Evolutionary conservation across 179 eudicot genomes (phyloP), one percentile per base, ranked within the genome.

Genomic region (Carnegiea gigantea): DNA sequence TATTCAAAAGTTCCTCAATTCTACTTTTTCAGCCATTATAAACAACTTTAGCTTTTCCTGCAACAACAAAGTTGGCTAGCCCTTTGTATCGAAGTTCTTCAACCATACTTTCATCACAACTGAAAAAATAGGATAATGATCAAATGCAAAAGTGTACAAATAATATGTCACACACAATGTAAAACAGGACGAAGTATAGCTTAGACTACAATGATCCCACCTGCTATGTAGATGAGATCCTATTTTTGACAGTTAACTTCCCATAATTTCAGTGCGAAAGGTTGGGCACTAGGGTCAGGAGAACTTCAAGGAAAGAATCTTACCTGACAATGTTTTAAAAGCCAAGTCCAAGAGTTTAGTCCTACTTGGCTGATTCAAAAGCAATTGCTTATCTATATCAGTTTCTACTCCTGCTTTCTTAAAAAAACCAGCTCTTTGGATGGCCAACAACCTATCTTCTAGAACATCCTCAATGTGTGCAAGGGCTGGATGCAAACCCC

Each of bases 361-460:
- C 85, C 95, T 92, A 80, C 78, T 91, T 74, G 97, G 97, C 60
- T 95, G 93, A 87, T 85, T 90, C 79, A 85, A 82, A 82, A 96
- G 92, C 84, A 92, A 96, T 78, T 81, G 87, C 83, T 84, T 90
- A 79, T 92, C 90, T 40, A 94, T 79, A 77, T 88, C 86, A 87
- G 95, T 87, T 88, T 94, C 93, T 73, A 94, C 92, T 75, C 99
- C 99, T 77, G 97, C 99, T 88, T 93, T 96, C 83, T 84, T 96
- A 94, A 90, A 86, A 92, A 92, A 65, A 88, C 82, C 82, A 83
- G 98, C 97, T 86, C 93, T 92, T 84, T 96, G 96, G 72, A 96
- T 92, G 78, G 97, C 90, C 90, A 86, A 84, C 82, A 92, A 82
- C 60, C 99, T 97, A 90, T 92, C 96, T 85, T 92, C 96, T 62